Evolutionary conservation across 257 asterid genomes (phyloP).

Genomic region (Nicotiana tomentosiformis): DNA sequence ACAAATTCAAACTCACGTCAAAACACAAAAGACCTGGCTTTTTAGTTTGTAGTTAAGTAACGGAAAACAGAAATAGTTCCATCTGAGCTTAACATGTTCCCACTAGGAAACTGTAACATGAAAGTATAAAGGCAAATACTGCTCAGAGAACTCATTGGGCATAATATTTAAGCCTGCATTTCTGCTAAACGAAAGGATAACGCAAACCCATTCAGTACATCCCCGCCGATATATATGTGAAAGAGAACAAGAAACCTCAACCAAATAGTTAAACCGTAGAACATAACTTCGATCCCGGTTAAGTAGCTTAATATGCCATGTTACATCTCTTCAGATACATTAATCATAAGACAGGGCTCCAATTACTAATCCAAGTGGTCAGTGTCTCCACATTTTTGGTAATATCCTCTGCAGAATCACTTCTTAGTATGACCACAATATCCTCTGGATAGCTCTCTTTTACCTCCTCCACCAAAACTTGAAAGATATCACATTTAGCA

Average conservation of each 20-base stretch:
- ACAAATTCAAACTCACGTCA: no score
- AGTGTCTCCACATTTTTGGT: constrained; percentile 2
- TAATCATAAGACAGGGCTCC: neutral
- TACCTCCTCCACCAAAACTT: neutral
- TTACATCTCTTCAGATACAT: neutral
- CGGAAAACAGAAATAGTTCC: neutral
- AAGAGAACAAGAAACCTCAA: neutral
- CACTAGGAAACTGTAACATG: neutral
- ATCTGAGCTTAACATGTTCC: neutral
- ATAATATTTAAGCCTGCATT: neutral
- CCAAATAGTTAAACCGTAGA: neutral
- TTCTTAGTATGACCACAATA: neutral
- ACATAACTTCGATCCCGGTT: neutral
- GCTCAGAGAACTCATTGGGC: neutral
- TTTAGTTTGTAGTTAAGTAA: no score
- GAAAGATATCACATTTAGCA: neutral
- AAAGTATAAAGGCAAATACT: neutral
- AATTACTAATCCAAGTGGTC: neutral
- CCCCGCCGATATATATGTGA: neutral
- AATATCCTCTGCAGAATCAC: neutral
- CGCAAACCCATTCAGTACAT: neutral
- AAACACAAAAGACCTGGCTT: no score
- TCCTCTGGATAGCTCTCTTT: constrained; percentile 10
- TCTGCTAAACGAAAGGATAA: neutral
- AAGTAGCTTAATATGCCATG: neutral